A percentile compares a stretch with the other conserved stretches of the same genome.
Evolutionary conservation across 2,329 filamentous ascomycete genomes (phyloP).

Genomic region (Alternaria ventricosa): DNA sequence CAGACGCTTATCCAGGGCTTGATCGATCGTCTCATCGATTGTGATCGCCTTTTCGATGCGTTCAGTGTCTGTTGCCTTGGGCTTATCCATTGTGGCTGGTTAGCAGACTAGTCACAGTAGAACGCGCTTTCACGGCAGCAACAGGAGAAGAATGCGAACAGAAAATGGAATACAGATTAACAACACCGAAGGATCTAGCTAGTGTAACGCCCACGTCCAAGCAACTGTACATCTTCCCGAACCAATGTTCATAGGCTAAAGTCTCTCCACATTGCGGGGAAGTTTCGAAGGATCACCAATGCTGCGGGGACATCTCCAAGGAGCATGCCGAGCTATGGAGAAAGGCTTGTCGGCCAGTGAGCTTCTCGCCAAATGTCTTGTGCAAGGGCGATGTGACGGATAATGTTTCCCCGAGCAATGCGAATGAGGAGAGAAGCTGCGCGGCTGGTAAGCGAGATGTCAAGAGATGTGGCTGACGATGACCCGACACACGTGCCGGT

Average conservation of each 20-base stretch:
- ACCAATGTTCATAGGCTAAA: background rate
- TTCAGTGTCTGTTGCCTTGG: background rate
- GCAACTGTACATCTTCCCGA: background rate
- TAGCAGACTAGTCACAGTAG: background rate
- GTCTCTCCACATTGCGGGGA: slow-evolving; percentile 2
- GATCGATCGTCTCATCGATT: background rate
- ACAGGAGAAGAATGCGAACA: background rate
- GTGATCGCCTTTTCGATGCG: slow-evolving; percentile 7
- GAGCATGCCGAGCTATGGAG: background rate
- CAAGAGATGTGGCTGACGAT: background rate
- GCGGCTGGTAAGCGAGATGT: background rate
- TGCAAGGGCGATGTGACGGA: background rate
- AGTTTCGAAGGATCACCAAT: background rate
- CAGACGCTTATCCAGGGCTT: slow-evolving; percentile 41
- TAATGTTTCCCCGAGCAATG: background rate
- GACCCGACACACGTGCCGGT: background rate
- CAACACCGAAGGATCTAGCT: background rate
- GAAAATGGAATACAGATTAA: background rate
- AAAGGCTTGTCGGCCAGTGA: background rate
- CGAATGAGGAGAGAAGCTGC: background rate
- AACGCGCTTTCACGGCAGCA: background rate
- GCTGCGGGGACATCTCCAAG: slow-evolving; percentile 2
- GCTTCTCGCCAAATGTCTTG: background rate
- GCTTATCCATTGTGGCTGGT: slow-evolving; percentile 3
- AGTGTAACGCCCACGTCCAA: background rate